A percentile compares a stretch with the other conserved stretches of the same genome.
Conservation (phyloP, 2,329 filamentous ascomycete species). For the Beauveria caledonica region DNA sequence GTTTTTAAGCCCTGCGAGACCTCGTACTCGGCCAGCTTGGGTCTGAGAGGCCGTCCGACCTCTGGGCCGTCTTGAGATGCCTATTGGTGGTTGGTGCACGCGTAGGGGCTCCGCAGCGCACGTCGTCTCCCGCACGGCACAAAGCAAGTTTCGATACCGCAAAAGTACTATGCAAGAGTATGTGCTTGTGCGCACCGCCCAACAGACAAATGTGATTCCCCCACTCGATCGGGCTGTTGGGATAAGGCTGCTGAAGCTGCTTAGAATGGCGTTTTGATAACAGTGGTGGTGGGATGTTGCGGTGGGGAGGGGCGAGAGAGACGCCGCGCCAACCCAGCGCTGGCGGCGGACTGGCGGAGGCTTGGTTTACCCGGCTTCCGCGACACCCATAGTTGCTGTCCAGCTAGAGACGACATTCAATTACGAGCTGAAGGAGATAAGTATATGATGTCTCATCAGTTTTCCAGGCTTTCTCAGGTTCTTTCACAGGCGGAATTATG, state of each 20-base stretch:
- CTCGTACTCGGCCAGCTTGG: not conserved
- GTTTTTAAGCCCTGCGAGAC: not conserved
- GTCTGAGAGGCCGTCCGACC: not conserved
- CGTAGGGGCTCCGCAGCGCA: conserved; percentile 4
- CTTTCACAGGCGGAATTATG: not conserved
- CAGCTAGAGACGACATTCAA: not conserved
- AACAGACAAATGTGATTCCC: not conserved
- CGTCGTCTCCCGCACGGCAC: conserved; percentile 1
- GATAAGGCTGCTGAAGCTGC: conserved; percentile 11
- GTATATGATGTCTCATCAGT: not conserved
- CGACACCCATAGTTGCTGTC: not conserved
- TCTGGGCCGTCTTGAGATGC: not conserved
- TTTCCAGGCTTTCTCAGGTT: not conserved
- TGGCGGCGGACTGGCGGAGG: conserved; percentile 7
- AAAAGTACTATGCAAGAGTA: not conserved
- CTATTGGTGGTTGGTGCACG: not conserved
- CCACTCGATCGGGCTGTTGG: not conserved
- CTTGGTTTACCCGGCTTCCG: conserved; percentile 12
- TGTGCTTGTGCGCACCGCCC: not conserved
- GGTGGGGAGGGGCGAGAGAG: conserved; percentile 12
- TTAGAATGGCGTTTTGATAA: conserved; percentile 10
- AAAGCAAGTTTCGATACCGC: not conserved
- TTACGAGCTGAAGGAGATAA: not conserved
- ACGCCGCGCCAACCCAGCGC: not conserved
- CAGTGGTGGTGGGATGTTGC: conserved; percentile 10